Conservation (phyloP, 768 basidiomycete species). For the Boletus speciosus region DNA sequence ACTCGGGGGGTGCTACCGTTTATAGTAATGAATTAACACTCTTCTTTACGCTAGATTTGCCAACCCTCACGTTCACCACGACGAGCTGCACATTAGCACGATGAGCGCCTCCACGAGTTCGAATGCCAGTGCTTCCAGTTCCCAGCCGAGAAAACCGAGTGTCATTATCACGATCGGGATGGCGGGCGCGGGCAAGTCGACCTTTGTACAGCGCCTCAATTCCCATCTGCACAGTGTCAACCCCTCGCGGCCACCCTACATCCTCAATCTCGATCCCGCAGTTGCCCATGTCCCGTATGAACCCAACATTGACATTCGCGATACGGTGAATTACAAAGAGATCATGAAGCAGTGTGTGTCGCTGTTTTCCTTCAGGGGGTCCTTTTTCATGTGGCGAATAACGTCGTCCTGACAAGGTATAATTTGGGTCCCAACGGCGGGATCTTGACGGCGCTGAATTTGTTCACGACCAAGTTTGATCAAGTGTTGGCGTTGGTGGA, state of each 20-base stretch:
- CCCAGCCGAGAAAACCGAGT: slow-evolving; percentile 51
- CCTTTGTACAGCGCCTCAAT: slow-evolving; percentile 93
- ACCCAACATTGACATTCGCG: slow-evolving; percentile 96
- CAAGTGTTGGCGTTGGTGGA: slow-evolving; percentile 91
- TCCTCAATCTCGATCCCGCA: slow-evolving; percentile 97
- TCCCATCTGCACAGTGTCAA: slow-evolving; percentile 77
- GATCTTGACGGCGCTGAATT: slow-evolving; percentile 92
- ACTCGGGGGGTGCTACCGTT: slow-evolving; percentile 1
- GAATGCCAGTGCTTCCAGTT: background rate
- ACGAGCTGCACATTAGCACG: background rate
- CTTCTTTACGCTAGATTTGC: slow-evolving; percentile 9
- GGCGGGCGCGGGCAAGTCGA: slow-evolving; percentile 97
- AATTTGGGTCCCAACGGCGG: slow-evolving; percentile 98
- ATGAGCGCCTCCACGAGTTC: slow-evolving; percentile 23
- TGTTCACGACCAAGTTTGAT: slow-evolving; percentile 99
- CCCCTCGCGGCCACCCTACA: slow-evolving; percentile 76
- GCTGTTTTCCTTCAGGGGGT: slow-evolving; percentile 20
- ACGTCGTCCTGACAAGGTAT: slow-evolving; percentile 55
- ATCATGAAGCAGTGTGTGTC: slow-evolving; percentile 98
- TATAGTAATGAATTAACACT: slow-evolving; percentile 12
- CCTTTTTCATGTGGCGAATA: slow-evolving; percentile 13
- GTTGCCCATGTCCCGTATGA: slow-evolving; percentile 90
- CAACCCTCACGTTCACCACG: background rate
- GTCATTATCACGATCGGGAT: slow-evolving; percentile 92
- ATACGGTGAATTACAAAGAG: slow-evolving; percentile 95